A percentile compares a stretch with the other conserved stretches of the same genome.
Conservation (phyloP, 495 filamentous ascomycete genomes). For the Penicillium soppii region DNA sequence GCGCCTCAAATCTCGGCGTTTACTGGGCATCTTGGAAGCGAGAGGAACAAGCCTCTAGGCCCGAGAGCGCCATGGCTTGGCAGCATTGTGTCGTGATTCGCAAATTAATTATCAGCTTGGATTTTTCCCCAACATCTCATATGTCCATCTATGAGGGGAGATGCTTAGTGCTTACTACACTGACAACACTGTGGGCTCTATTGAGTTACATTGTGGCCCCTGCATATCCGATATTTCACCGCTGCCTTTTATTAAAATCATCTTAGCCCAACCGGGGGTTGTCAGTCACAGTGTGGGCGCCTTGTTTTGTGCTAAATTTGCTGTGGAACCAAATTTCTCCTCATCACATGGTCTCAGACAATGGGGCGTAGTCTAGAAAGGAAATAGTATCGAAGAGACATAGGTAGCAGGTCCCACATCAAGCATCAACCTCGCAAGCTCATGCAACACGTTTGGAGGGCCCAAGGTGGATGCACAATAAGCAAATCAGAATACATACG, state of each 20-base stretch:
- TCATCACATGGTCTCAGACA: background rate
- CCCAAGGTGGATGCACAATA: background rate
- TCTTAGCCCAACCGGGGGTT: background rate
- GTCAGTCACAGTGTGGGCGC: background rate
- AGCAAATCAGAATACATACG: background rate
- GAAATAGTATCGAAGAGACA: no score
- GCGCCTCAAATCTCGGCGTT: conserved; percentile 8
- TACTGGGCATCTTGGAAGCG: conserved; percentile 9
- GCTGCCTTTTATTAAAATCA: background rate
- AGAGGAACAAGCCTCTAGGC: conserved; percentile 12
- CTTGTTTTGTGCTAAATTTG: background rate
- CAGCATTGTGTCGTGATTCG: background rate
- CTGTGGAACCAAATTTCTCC: background rate
- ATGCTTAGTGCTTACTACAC: background rate
- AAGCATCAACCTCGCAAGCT: background rate
- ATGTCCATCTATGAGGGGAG: no score
- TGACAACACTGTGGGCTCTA: background rate
- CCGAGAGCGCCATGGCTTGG: conserved; percentile 6
- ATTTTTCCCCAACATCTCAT: background rate
- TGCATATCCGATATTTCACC: background rate
- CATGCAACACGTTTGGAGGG: background rate
- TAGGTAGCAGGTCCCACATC: background rate
- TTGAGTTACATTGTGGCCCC: background rate
- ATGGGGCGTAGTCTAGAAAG: no score
- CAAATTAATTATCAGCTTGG: conserved; percentile 4